Evolutionary conservation across 345 rosid species (phyloP), one percentile per base, ranked within the genome.

Genomic region (Cardamine occulta): DNA sequence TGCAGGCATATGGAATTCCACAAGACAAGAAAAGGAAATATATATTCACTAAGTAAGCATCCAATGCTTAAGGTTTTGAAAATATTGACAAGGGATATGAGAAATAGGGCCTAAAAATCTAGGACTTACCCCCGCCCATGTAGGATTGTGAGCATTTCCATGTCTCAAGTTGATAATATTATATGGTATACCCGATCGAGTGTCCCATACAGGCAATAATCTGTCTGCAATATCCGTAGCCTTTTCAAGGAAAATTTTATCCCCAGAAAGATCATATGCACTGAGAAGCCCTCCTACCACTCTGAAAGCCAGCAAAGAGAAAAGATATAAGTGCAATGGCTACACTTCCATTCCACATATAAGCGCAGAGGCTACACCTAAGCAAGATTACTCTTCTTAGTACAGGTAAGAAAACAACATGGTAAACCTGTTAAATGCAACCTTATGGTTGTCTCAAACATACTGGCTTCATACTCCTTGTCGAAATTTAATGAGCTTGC

Each of bases 391-490:
- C 74, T 59, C 73, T 72, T 78, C 51, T 58, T 61, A 72, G 63
- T 52, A 72, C 77, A 60, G 45, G 74, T 63, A 68, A 18, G 60
- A 72, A 72, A 78, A 84, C 82, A 70, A 77, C 82, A 86, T 18
- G 21, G 81, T 88, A 89, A 92, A 92, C 94, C 89, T 90, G 82
- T 84, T 73, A 79, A 84, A 86, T 76, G 86, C 79, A 84, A 93
- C 99, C 99, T 96, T 88, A 96, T 96, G 85, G 99, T 96, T 86
- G 99, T 96, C 87, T 93, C 98, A 39, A 93, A 96, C 74, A 96
- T 96, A 77, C 97, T 96, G 68, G 98, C 99, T 15, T 83, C 91
- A 65, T 93, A 89, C 74, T 88, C 85, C 88, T 91, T 96, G 87
- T 93, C 82, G 65, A 93, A 93, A 81, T 93, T 88, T 88, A 96